These are phyloP conservation scores for Vitis hybrid DNA, from an alignment of 177 flowering plant genomes.

Conservation along the genomic window DNA sequence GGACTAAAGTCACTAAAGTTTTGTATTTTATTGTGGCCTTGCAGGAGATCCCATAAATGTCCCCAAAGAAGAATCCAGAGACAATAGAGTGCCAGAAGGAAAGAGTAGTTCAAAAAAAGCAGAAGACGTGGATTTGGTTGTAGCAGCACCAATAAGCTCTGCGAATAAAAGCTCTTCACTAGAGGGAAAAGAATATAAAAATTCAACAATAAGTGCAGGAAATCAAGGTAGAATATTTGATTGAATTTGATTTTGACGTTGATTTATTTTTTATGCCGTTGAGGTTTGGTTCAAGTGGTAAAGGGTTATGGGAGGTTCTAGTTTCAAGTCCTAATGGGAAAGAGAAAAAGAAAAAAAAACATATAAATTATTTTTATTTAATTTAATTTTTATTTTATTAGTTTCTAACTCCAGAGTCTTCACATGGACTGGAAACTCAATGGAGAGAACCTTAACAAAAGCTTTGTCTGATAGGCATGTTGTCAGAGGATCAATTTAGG, in stretches of 20 bases:
- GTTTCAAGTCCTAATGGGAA: too few relatives aligned
- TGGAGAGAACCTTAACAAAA: too few relatives aligned
- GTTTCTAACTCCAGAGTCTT: too few relatives aligned
- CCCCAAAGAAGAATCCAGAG: constrained; percentile 11
- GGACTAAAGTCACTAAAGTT: background rate
- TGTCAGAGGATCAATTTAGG: too few relatives aligned
- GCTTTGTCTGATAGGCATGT: too few relatives aligned
- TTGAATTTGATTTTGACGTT: background rate
- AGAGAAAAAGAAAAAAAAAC: too few relatives aligned
- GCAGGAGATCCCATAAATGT: constrained; percentile 14
- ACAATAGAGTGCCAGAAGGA: constrained; percentile 12
- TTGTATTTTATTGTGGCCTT: constrained; percentile 5
- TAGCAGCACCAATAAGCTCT: constrained; percentile 6
- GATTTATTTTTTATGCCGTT: background rate
- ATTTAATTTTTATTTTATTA: too few relatives aligned
- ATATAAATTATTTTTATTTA: too few relatives aligned
- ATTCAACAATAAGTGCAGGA: constrained; percentile 11
- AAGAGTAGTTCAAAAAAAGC: constrained; percentile 18
- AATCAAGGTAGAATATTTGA: constrained; percentile 28
- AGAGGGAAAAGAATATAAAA: constrained; percentile 11
- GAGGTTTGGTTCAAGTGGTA: background rate
- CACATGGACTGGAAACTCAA: too few relatives aligned
- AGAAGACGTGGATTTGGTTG: constrained; percentile 2
- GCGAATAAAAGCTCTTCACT: constrained; percentile 11
- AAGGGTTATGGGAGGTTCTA: too few relatives aligned